phyloP scores from a whole-genome alignment of 768 basidiomycete species.

The Mycena chlorophos region DNA sequence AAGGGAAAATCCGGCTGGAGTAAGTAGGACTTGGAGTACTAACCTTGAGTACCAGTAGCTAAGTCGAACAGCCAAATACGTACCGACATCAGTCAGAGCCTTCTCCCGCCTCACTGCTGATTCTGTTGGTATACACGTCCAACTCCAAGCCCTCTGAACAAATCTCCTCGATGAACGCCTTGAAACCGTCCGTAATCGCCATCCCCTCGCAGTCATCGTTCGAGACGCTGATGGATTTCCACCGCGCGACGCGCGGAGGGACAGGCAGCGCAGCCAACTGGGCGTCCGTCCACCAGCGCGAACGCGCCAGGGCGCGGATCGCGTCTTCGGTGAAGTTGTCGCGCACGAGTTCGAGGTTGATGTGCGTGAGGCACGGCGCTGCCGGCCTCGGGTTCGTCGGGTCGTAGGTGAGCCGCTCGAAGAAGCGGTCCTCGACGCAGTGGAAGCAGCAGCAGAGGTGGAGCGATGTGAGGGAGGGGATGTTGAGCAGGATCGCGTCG shows the following conservation, averaged over 20 bases:
- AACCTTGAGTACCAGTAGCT: no score
- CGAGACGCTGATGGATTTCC: background rate
- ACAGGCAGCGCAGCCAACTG: background rate
- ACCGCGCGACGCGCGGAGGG: constrained; percentile 5
- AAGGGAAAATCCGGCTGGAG: no score
- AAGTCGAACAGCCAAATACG: no score
- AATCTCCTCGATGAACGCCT: background rate
- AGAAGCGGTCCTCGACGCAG: background rate
- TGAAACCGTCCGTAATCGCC: background rate
- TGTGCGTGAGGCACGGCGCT: background rate
- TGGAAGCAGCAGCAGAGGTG: background rate
- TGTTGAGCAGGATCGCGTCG: background rate
- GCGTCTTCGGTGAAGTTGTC: background rate
- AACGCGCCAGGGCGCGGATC: background rate
- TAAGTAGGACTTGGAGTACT: no score
- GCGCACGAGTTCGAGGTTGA: background rate
- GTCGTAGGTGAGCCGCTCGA: background rate
- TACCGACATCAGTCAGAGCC: no score
- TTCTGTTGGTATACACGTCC: no score
- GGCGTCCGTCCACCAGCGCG: constrained; percentile 8
- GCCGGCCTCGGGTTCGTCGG: background rate
- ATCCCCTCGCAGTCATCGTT: background rate
- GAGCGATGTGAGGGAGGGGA: background rate
- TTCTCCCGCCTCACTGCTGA: no score
- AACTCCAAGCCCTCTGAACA: background rate